A percentile compares a stretch with the other conserved stretches of the same genome.
Conservation (phyloP, 2,329 filamentous ascomycete species). For the Colletotrichum lindemuthianum region DNA sequence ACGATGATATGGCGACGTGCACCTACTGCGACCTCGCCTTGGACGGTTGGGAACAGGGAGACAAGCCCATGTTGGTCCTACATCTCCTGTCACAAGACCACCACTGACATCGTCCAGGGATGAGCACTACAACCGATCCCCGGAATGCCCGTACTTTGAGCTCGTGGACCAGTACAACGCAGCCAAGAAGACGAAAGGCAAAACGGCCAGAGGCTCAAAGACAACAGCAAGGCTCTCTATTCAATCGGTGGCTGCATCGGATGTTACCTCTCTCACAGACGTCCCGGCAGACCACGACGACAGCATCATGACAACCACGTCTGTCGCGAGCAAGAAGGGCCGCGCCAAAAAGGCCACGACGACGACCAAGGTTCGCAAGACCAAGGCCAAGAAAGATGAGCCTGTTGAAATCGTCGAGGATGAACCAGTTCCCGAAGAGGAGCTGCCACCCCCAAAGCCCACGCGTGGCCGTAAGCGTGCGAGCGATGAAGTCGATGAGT, state of each 20-base stretch:
- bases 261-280: conserved; percentile 59
- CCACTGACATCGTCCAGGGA: conserved; percentile 63
- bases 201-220: conserved; percentile 71
- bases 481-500: conserved; percentile 68
- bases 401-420: conserved; percentile 53
- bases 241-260: conserved; percentile 65
- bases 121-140: conserved; percentile 84
- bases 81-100: neutral
- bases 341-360: conserved; percentile 66
- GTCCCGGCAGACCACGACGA: conserved; percentile 63
- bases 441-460: conserved; percentile 49
- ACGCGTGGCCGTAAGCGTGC: conserved; percentile 69
- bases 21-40: conserved; percentile 89
- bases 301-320: conserved; percentile 68
- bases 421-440: conserved; percentile 44
- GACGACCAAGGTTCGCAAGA: conserved; percentile 63
- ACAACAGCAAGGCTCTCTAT: conserved; percentile 69
- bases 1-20: conserved; percentile 90
- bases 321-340: conserved; percentile 63
- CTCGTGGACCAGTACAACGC: conserved; percentile 68
- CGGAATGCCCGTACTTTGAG: conserved; percentile 84
- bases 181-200: conserved; percentile 68
- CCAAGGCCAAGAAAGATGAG: conserved; percentile 63
- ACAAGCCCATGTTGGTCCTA: conserved; percentile 80
- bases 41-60: conserved; percentile 93